A percentile compares a stretch with the other conserved stretches of the same genome.
These are phyloP conservation scores for Fusarium sp. DNA, from an alignment of 2,329 filamentous ascomycete genomes.

Conservation along the genomic window DNA sequence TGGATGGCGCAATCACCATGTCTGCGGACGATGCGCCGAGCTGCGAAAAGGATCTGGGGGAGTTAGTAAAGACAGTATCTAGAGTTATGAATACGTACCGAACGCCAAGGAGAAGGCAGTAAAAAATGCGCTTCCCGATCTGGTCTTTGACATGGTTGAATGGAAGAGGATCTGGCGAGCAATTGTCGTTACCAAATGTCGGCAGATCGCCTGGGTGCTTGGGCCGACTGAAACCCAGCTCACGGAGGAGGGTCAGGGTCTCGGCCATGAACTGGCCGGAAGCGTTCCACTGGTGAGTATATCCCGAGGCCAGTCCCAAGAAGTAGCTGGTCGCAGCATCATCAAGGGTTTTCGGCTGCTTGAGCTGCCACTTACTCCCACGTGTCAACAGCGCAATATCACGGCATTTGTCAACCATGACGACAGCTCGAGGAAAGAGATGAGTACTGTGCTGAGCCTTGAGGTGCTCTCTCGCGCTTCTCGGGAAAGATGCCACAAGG, in stretches of 20 bases:
- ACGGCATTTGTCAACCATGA: conserved; percentile 79
- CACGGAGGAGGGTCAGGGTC: conserved; percentile 76
- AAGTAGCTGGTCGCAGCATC: conserved; percentile 83
- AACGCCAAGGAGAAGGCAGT: conserved; percentile 83
- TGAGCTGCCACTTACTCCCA: conserved; percentile 66
- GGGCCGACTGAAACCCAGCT: conserved; percentile 75
- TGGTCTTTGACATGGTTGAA: conserved; percentile 81
- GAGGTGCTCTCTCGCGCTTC: conserved; percentile 78
- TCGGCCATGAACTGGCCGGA: conserved; percentile 81
- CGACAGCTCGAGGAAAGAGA: conserved; percentile 77
- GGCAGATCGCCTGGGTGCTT: conserved; percentile 59
- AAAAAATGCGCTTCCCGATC: conserved; percentile 85
- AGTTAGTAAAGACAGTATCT: conserved; percentile 12
- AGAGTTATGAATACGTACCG: conserved; percentile 61
- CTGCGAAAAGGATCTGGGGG: conserved; percentile 80
- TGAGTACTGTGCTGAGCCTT: conserved; percentile 75
- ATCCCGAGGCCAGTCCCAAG: conserved; percentile 75
- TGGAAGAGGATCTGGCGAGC: conserved; percentile 59
- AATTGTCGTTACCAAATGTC: conserved; percentile 59
- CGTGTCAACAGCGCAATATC: conserved; percentile 78
- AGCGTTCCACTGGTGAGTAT: conserved; percentile 77
- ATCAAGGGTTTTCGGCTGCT: conserved; percentile 64
- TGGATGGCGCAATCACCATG: conserved; percentile 82
- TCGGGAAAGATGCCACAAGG: conserved; percentile 82
- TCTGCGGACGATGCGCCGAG: conserved; percentile 80